Evolutionary conservation across 768 basidiomycete genomes (phyloP).

Genomic region (Leccinum arenicola): DNA sequence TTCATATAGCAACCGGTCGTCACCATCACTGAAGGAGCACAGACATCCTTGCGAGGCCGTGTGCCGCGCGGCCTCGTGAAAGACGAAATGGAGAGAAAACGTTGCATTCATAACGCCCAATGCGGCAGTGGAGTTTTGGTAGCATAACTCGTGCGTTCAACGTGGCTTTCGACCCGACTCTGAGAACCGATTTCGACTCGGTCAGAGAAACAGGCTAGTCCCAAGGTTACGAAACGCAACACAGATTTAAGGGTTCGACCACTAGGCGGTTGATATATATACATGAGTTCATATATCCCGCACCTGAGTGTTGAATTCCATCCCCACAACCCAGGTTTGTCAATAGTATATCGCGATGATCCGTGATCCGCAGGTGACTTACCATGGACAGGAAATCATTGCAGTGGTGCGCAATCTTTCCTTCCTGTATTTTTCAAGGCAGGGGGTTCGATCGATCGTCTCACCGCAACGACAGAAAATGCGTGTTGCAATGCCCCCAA

Average conservation of each 20-base stretch:
- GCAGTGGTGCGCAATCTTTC: too few species aligned
- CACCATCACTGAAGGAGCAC: slow-evolving; percentile 7
- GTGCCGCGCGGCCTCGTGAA: slow-evolving; percentile 12
- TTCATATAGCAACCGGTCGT: slow-evolving; percentile 15
- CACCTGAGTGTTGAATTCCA: too few species aligned
- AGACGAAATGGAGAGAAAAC: slow-evolving; percentile 3
- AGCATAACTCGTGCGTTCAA: background rate
- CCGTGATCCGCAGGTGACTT: too few species aligned
- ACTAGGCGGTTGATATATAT: background rate
- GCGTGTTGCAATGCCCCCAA: too few species aligned
- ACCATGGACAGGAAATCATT: too few species aligned
- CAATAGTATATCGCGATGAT: too few species aligned
- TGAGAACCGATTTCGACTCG: background rate
- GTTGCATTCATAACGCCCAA: slow-evolving; percentile 17
- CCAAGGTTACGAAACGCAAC: background rate
- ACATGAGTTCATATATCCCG: background rate
- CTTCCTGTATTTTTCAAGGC: too few species aligned
- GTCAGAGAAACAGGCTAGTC: background rate
- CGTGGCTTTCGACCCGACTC: background rate
- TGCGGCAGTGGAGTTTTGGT: slow-evolving; percentile 7
- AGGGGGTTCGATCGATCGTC: too few species aligned
- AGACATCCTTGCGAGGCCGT: background rate
- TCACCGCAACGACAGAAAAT: too few species aligned
- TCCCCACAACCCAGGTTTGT: too few species aligned
- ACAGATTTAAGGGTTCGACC: background rate